Evolutionary conservation across 495 filamentous ascomycete genomes (phyloP), one percentile per base, ranked within the genome.

Genomic region (Parmelia sp.): DNA sequence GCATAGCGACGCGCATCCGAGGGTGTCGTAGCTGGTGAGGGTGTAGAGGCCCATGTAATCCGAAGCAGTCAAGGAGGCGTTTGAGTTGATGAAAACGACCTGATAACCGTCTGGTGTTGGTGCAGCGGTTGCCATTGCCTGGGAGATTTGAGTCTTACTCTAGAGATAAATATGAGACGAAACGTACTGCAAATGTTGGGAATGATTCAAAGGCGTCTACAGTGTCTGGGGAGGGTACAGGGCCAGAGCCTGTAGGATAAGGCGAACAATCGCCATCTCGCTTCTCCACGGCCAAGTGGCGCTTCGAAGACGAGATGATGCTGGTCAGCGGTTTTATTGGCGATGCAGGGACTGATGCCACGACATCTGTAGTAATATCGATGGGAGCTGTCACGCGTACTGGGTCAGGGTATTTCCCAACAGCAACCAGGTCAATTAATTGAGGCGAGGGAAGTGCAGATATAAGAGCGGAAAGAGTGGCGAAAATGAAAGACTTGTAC

Each of bases 31-130:
- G 17, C 72, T 66, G 25, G 67, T 64, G 17, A 82, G 69, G 1
- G 69, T 72, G 33, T 72, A 67, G 63, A 74, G 76, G 5, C 78
- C 76, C 29, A 80, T 69, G 70, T 81, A 82, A 23, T 69, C 70
- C 23, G 73, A 72, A 7, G 72, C 75, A 31, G 66, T 64, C 37
- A 65, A 70, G 10, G 76, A 72, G 9, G 64, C 77, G 11, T 76
- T 65, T 3, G 77, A 56, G 57, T 78, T 72, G 0, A 42, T 55
- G 68, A 80, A 82, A 19, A 71, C 73, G 17, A 60, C 56, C 12
- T 61, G 69, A 60, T 82, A 82, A 27, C 75, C 74, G 25, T 65
- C 33, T 14, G 80, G 80, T 1, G 71, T 55, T 15, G 51, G 29
- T 19, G 51, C 51, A 6, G 8, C 4, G 51, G 29, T 33, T 27